Conservation (phyloP, 2,329 filamentous ascomycete species). For the Aspergillus ustus region DNA sequence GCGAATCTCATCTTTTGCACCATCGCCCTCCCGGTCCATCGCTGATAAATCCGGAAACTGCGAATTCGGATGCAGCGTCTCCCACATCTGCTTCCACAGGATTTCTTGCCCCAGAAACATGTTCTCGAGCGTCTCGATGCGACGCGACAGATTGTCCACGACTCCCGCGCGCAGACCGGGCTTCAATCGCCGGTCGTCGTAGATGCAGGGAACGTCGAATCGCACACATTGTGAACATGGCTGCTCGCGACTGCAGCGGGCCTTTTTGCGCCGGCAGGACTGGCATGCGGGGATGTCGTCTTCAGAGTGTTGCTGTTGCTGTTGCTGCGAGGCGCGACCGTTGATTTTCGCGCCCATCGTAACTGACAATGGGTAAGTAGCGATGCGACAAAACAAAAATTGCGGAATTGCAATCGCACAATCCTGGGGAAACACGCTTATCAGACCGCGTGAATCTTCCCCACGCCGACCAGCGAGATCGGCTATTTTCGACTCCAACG, state of each 20-base stretch:
- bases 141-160: constrained; percentile 37
- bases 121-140: constrained; percentile 33
- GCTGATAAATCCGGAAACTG: neutral
- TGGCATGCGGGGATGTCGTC: constrained; percentile 40
- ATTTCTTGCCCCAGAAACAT: constrained; percentile 29
- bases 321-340: neutral
- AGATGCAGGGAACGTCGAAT: constrained; percentile 38
- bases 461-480: neutral
- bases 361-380: neutral
- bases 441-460: neutral
- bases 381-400: neutral
- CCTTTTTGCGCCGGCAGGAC: constrained; percentile 52
- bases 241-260: constrained; percentile 49
- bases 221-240: constrained; percentile 50
- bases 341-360: neutral
- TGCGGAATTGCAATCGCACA: neutral
- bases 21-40: neutral
- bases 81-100: constrained; percentile 27
- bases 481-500: neutral
- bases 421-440: neutral
- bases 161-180: constrained; percentile 39
- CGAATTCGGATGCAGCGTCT: constrained; percentile 8
- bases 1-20: neutral
- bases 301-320: constrained; percentile 12
- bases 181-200: constrained; percentile 36